Percentiles rank a stretch among this genome's conserved stretches.
These are phyloP conservation scores for Leccinum fibrillosum DNA, from an alignment of 768 basidiomycete species.

Conservation along the genomic window DNA sequence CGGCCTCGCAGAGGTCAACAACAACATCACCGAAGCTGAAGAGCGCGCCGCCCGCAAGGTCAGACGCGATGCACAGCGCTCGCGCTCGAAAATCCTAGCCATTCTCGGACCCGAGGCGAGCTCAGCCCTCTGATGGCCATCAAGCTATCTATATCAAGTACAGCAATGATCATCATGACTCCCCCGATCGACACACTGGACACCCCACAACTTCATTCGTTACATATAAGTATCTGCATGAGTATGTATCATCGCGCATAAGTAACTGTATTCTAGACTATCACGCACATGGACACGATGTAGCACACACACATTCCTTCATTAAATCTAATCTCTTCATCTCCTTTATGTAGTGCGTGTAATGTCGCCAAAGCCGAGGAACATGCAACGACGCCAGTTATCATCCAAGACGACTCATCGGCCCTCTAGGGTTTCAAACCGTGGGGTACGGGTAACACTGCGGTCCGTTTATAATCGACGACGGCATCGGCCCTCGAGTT, in stretches of 20 bases:
- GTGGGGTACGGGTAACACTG: too few species aligned
- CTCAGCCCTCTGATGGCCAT: background rate
- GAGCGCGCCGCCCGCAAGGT: slow-evolving; percentile 8
- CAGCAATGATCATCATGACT: background rate
- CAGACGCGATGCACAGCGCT: slow-evolving; percentile 8
- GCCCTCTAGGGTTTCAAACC: too few species aligned
- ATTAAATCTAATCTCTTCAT: background rate
- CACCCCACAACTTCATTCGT: background rate
- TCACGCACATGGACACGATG: background rate
- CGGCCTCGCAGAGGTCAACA: background rate
- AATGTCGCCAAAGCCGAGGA: background rate
- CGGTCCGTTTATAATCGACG: too few species aligned
- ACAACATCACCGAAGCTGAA: background rate
- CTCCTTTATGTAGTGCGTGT: background rate
- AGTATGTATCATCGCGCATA: background rate
- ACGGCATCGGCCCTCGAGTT: too few species aligned
- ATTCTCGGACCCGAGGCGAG: slow-evolving; percentile 4
- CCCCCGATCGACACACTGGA: background rate
- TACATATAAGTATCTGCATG: background rate
- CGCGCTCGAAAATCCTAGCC: slow-evolving; percentile 8
- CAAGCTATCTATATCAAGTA: background rate
- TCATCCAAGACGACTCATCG: too few species aligned
- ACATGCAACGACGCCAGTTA: background rate
- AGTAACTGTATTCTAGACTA: background rate
- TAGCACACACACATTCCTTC: background rate